A percentile compares a stretch with the other conserved stretches of the same genome.
phyloP scores from a whole-genome alignment of 371 early-diverging fungal species.

The Lichtheimia corymbifera region DNA sequence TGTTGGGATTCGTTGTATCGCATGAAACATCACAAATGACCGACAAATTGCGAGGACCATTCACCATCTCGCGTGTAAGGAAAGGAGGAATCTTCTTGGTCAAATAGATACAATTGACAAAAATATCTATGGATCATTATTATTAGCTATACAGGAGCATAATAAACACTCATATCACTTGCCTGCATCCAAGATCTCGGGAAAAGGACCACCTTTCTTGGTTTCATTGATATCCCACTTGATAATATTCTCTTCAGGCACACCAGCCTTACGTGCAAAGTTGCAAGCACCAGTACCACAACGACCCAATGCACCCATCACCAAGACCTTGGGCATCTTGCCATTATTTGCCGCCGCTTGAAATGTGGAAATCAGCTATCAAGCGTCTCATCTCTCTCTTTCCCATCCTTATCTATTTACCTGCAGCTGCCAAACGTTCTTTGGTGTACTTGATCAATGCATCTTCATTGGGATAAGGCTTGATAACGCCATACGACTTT shows the following conservation, averaged over 20 bases:
- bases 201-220: conserved; percentile 90
- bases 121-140: conserved; percentile 65
- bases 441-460: conserved; percentile 74
- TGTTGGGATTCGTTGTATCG: conserved; percentile 95
- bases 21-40: conserved; percentile 94
- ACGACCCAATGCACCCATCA: conserved; percentile 96
- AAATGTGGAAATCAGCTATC: conserved; percentile 7
- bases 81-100: conserved; percentile 91
- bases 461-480: conserved; percentile 85
- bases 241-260: conserved; percentile 86
- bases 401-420: conserved; percentile 41
- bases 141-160: not conserved
- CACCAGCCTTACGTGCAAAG: conserved; percentile 80
- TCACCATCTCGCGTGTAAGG: conserved; percentile 78
- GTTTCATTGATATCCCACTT: conserved; percentile 97
- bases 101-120: conserved; percentile 98
- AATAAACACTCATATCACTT: conserved; percentile 1
- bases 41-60: conserved; percentile 69
- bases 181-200: conserved; percentile 75
- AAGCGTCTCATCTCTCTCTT: not conserved
- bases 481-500: conserved; percentile 65
- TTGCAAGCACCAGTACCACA: conserved; percentile 94
- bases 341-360: conserved; percentile 55
- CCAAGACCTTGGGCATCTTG: conserved; percentile 82
- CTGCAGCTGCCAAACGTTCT: conserved; percentile 67